These are phyloP conservation scores for Medicago ruthenica DNA, from an alignment of 306 rosid species.

Conservation along the genomic window DNA sequence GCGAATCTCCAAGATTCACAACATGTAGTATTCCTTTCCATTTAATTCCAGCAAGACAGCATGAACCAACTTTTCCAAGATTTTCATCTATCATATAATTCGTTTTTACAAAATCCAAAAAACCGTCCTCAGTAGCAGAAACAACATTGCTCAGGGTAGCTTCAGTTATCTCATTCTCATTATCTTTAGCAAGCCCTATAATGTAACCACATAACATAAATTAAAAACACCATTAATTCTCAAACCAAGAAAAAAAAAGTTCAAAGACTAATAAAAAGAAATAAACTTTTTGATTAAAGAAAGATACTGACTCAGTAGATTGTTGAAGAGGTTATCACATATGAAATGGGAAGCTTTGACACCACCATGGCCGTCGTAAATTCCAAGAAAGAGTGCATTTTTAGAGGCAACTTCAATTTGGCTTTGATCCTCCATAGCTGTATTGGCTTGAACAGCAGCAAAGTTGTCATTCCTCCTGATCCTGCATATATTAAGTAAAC, in stretches of 20 bases:
- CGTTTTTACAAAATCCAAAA: background rate
- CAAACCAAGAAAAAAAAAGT: background rate
- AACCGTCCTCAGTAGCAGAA: background rate
- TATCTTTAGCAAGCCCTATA: background rate
- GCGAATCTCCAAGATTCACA: conserved; percentile 87
- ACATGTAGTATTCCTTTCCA: conserved; percentile 8
- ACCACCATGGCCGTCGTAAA: conserved; percentile 87
- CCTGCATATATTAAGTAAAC: background rate
- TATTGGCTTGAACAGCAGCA: conserved; percentile 72
- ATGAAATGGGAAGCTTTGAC: conserved; percentile 67
- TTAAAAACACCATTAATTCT: background rate
- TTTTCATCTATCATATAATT: accelerated
- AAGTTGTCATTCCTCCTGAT: background rate
- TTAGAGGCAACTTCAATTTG: conserved; percentile 73
- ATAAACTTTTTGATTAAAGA: no score
- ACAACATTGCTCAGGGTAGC: no score
- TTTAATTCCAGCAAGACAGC: background rate
- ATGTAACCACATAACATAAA: background rate
- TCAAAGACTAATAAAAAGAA: no score
- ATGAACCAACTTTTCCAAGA: background rate
- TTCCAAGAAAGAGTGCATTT: conserved; percentile 67
- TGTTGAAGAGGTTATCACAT: conserved; percentile 59
- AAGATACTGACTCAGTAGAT: conserved; percentile 32
- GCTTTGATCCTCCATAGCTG: conserved; percentile 71
- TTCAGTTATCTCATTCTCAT: background rate